Base-by-base conservation (phyloP, 1,284 basidiomycete species). In the Rhodotorula sp. region DNA sequence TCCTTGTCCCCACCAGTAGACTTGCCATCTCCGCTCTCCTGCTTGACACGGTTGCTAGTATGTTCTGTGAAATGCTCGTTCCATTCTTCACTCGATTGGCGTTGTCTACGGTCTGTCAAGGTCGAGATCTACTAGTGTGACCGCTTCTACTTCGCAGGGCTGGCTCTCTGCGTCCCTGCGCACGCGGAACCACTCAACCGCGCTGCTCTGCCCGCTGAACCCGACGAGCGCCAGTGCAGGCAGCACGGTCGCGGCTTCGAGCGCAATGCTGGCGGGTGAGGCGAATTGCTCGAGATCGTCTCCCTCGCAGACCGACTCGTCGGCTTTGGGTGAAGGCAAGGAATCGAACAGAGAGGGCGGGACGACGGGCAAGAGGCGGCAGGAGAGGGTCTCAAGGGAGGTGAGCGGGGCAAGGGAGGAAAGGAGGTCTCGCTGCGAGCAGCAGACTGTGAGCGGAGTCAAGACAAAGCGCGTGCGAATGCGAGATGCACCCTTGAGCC, bases 391-490 rank as follows among this genome's bases (percentile, higher is more conserved):
- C 9, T 27, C 19, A 17, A 67, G 61, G 41, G 41, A 19, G 9
- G 16, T 3, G 55, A 67, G 55, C 0, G 44, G 55, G 3, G 46
- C 17, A 21, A 67, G 60, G 8, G 66, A 34, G n/a, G 21, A 16
- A 41, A 67, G 54, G 27, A 62, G 23, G 27, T 67, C 54, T 41
- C 41, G 17, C 66, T 67, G 55, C 21, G 13, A 34, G 34, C 27
- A 27, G 17, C 45, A 34, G 21, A 42, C 5, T 4, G 34, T 52
- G 13, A 46, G n/a, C 21, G 10, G 7, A 4, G 3, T 13, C 27
- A 12, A 9, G 0, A 14, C 14, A 19, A 16, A 42, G 13, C 3
- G 14, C 10, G 12, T 27, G 23, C 12, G 7, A n/a, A 21, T 17
- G 14, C 2, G 7, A 7, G 12, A 45, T 49, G 23, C 27, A 67